phyloP scores from a whole-genome alignment of 1,284 basidiomycete genomes.

The Cutaneotrichosporon sp. region DNA sequence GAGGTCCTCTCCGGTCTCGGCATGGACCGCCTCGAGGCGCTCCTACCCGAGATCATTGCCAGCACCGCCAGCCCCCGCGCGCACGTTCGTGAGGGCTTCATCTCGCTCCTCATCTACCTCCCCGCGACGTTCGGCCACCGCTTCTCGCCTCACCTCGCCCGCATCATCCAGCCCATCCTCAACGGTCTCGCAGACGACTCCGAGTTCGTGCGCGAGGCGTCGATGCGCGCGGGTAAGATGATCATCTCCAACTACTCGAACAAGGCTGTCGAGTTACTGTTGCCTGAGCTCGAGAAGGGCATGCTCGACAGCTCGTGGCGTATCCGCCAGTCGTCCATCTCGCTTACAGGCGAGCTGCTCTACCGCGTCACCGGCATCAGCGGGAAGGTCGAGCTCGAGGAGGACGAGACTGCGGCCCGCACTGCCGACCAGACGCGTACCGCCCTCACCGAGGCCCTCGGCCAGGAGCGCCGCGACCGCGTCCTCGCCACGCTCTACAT shows the following conservation, averaged over 20 bases:
- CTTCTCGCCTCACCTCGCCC: slow-evolving; percentile 93
- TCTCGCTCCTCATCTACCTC: slow-evolving; percentile 94
- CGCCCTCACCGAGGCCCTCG: slow-evolving; percentile 84
- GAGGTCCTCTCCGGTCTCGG: slow-evolving; percentile 95
- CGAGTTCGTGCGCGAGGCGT: slow-evolving; percentile 92
- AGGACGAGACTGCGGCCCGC: slow-evolving; percentile 70
- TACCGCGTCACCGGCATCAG: slow-evolving; percentile 99
- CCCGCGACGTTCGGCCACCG: slow-evolving; percentile 92
- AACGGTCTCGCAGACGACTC: slow-evolving; percentile 90
- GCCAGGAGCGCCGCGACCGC: slow-evolving; percentile 82
- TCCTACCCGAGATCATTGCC: slow-evolving; percentile 90
- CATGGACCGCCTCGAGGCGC: slow-evolving; percentile 92
- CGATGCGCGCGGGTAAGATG: slow-evolving; percentile 99
- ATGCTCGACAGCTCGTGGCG: slow-evolving; percentile 96
- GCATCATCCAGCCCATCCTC: slow-evolving; percentile 92
- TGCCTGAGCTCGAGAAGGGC: slow-evolving; percentile 92
- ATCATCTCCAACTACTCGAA: slow-evolving; percentile 93
- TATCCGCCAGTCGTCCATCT: slow-evolving; percentile 90
- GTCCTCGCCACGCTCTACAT: slow-evolving; percentile 88
- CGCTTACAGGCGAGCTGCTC: slow-evolving; percentile 90
- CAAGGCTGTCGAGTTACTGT: slow-evolving; percentile 88
- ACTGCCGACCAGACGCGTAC: slow-evolving; percentile 75
- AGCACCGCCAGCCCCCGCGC: slow-evolving; percentile 87
- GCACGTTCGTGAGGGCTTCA: slow-evolving; percentile 96
- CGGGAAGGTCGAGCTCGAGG: slow-evolving; percentile 82